Conservation (phyloP, 345 rosid genomes). For the Linum lewisii region DNA sequence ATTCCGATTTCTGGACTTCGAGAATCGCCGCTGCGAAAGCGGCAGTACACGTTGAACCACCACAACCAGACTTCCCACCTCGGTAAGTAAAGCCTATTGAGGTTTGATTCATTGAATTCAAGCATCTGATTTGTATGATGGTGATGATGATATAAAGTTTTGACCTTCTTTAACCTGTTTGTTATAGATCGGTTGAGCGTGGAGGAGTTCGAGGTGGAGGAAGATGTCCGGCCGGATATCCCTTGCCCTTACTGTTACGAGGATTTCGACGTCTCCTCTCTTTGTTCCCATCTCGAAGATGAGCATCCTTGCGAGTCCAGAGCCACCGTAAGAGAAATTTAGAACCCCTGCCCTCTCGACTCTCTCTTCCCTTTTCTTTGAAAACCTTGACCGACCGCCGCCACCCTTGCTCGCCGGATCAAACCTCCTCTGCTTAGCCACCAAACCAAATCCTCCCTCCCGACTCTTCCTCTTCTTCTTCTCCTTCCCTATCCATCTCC, state of each 20-base stretch:
- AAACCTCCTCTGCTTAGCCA: no score
- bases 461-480: no score
- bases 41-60: conserved; percentile 38
- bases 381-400: no score
- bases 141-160: not conserved
- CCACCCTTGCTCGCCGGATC: no score
- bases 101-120: no score
- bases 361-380: no score
- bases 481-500: no score
- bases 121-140: not conserved
- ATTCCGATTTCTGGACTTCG: conserved; percentile 52
- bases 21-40: conserved; percentile 51
- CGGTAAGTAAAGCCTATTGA: conserved; percentile 15
- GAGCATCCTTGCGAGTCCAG: conserved; percentile 22
- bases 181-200: conserved; percentile 42
- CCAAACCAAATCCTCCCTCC: no score
- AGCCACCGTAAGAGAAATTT: no score
- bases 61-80: conserved; percentile 35
- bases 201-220: conserved; percentile 53
- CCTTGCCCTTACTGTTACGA: conserved; percentile 55
- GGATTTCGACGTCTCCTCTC: conserved; percentile 46
- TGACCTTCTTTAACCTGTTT: not conserved
- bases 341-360: no score
- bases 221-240: conserved; percentile 42
- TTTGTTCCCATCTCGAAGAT: conserved; percentile 56